phyloP scores from a whole-genome alignment of 2,329 filamentous ascomycete genomes.

The Fusarium sp. region DNA sequence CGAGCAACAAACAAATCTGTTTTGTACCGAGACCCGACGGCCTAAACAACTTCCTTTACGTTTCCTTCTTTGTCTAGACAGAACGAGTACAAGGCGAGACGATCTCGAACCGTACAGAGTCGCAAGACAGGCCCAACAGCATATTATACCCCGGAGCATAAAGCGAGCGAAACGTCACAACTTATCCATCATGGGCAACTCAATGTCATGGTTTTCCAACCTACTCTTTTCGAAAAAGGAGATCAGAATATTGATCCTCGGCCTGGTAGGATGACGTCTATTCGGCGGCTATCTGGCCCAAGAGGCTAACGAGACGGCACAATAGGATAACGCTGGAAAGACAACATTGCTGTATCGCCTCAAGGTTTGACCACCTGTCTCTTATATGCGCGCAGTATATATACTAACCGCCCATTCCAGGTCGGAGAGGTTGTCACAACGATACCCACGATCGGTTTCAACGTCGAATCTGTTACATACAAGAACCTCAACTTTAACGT shows the following conservation, averaged over 20 bases:
- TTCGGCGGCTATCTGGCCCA: constrained; percentile 19
- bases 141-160: constrained; percentile 23
- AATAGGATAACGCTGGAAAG: constrained; percentile 96
- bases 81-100: constrained; percentile 27
- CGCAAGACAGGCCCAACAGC: constrained; percentile 10
- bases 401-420: constrained; percentile 61
- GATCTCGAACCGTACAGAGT: constrained; percentile 7
- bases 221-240: constrained; percentile 95
- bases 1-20: constrained; percentile 27
- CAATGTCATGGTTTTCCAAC: constrained; percentile 77
- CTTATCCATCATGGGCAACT: constrained; percentile 69
- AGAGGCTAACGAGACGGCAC: constrained; percentile 36
- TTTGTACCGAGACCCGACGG: constrained; percentile 12
- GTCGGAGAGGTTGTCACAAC: constrained; percentile 99
- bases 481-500: constrained; percentile 99
- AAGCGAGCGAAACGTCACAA: constrained; percentile 25
- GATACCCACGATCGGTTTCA: constrained; percentile 99
- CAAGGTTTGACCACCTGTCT: constrained; percentile 71
- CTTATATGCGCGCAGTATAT: not conserved
- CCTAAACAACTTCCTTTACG: constrained; percentile 1
- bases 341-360: constrained; percentile 96
- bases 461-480: constrained; percentile 98
- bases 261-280: constrained; percentile 73
- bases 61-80: constrained; percentile 14
- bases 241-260: constrained; percentile 94